phyloP scores from a whole-genome alignment of 139 green algal genomes.

The Diplosphaera chodatii region DNA sequence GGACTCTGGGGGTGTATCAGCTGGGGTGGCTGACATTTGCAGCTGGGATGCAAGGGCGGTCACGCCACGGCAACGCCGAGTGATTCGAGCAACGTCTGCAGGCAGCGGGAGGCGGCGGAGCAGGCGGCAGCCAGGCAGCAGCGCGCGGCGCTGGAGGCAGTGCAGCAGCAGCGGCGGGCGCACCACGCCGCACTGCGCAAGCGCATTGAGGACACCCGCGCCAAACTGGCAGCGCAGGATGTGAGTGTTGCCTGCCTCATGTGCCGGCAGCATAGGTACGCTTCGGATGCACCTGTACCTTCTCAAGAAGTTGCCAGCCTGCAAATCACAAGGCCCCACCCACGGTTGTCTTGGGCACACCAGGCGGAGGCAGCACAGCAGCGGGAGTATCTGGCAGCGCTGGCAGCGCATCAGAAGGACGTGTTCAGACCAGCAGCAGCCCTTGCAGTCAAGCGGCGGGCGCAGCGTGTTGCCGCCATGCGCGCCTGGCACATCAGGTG shows the following conservation, averaged over 20 bases:
- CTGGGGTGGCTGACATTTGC: too few relatives aligned
- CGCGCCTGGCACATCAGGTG: conserved; percentile 16
- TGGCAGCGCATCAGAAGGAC: conserved; percentile 5
- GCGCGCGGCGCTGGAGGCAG: background rate
- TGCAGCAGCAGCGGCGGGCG: background rate
- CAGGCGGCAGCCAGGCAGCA: background rate
- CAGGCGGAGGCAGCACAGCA: conserved; percentile 6
- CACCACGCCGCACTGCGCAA: background rate
- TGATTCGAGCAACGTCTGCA: too few relatives aligned
- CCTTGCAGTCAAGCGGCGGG: conserved; percentile 7
- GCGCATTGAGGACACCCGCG: background rate
- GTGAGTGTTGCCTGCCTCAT: background rate
- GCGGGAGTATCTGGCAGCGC: conserved; percentile 12
- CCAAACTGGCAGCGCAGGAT: too few relatives aligned
- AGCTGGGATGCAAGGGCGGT: too few relatives aligned
- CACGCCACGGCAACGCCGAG: too few relatives aligned
- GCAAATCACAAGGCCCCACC: too few relatives aligned
- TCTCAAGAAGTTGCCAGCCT: too few relatives aligned
- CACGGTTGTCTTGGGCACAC: too few relatives aligned
- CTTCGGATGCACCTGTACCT: too few relatives aligned
- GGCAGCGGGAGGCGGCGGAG: background rate
- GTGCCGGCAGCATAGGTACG: too few relatives aligned
- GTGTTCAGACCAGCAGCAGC: background rate
- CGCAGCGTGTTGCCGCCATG: conserved; percentile 23
- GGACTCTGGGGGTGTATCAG: too few relatives aligned